These are phyloP conservation scores for Tuber microsphaerosporum DNA, from an alignment of 495 filamentous ascomycete genomes.

Conservation along the genomic window DNA sequence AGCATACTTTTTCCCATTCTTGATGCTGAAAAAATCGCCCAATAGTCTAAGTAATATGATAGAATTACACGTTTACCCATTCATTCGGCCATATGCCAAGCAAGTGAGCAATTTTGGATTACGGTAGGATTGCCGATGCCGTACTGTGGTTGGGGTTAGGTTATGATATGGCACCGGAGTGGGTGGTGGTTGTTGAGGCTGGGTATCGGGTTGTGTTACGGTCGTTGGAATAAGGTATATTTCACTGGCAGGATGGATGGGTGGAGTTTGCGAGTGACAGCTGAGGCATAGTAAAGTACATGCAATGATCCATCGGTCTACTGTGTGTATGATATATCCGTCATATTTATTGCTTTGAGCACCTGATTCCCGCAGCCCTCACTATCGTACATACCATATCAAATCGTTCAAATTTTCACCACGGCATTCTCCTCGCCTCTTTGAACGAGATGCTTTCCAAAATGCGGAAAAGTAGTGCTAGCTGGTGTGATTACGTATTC, in stretches of 20 bases:
- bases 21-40: too few species aligned
- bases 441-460: conserved; percentile 45
- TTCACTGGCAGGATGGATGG: neutral
- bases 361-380: too few species aligned
- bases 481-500: conserved; percentile 45
- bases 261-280: neutral
- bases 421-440: conserved; percentile 26
- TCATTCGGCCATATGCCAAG: neutral
- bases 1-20: too few species aligned
- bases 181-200: neutral
- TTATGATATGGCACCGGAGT: neutral
- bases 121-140: neutral
- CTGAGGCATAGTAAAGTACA: neutral
- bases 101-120: neutral
- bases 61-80: too few species aligned
- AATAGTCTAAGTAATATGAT: too few species aligned
- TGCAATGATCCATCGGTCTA: too few species aligned
- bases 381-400: too few species aligned
- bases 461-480: conserved; percentile 44
- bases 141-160: neutral
- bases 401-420: too few species aligned
- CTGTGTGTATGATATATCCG: too few species aligned
- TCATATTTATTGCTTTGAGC: too few species aligned
- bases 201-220: neutral
- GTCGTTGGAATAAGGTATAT: conserved; percentile 2